A percentile compares a stretch with the other conserved stretches of the same genome.
phyloP scores from a whole-genome alignment of 441 rosid species.

The Syzygium malaccense region DNA sequence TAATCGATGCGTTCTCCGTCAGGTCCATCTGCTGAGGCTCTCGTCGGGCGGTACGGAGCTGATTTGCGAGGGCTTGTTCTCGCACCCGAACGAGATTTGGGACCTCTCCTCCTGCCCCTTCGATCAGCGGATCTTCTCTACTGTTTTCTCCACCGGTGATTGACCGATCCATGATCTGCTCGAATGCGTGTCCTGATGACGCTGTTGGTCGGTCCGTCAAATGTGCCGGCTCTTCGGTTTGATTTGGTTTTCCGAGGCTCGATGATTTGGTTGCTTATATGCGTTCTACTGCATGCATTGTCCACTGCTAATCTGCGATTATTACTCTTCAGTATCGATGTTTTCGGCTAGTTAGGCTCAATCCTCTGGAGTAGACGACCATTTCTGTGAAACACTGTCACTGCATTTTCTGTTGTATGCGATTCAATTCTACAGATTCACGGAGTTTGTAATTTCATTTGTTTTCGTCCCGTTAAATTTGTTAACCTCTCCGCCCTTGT shows the following conservation, averaged over 20 bases:
- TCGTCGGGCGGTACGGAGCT: slow-evolving; percentile 86
- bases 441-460: not conserved
- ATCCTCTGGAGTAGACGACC: not conserved
- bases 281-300: not conserved
- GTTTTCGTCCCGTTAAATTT: not conserved
- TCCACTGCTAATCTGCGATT: not conserved
- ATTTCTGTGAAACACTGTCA: not conserved
- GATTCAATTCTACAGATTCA: not conserved
- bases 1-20: slow-evolving; percentile 3
- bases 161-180: not conserved
- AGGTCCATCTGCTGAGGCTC: slow-evolving; percentile 88
- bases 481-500: not conserved
- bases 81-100: slow-evolving; percentile 92
- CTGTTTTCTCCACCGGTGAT: slow-evolving; percentile 71
- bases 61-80: slow-evolving; percentile 83
- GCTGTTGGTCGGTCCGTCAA: not conserved
- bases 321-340: not conserved
- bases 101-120: slow-evolving; percentile 81
- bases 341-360: not conserved
- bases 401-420: not conserved
- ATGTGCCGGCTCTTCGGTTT: not conserved
- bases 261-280: not conserved
- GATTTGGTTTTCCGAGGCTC: not conserved
- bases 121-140: slow-evolving; percentile 90
- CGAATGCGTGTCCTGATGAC: not conserved